Evolutionary conservation across 257 asterid genomes (phyloP), one percentile per base, ranked within the genome.

Genomic region (Gentiana macrophylla): DNA sequence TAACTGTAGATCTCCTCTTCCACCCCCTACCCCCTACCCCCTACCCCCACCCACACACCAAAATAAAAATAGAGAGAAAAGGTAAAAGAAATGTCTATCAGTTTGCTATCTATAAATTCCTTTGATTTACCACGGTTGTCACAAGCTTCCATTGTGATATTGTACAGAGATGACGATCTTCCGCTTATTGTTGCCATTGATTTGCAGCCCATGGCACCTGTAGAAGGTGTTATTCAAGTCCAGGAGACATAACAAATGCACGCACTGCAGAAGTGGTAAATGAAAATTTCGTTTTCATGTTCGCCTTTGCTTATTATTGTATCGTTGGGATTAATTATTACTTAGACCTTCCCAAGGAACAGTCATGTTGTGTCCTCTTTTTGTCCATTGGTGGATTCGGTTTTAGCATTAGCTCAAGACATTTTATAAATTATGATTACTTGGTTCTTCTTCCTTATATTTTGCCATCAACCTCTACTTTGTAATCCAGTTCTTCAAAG

Each of bases 181-280:
- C 99, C 97, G 35, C 97, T 88, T 67, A 92, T 92, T 52, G 99
- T 92, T 72, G 97, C 97, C 55, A 92, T 92, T 68, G 99, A 92
- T 74, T 83, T 92, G 79, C 99, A 92, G 78, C 99, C 99, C 34
- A 88, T 92, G 97, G 97, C 99, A 46, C 99, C 99, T 49, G 88
- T 92, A 61, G 99, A 92, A 68, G 99, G 99, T 59, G 95, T 92
- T 68, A 88, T 92, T 77, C 99, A 92, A 89, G 97, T 92, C 61
- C 99, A 92, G 64, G 99, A 72, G 99, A 92, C 74, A 92, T 92
- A 67, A 92, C 99, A 62, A 92, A 92, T 77, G 97, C 97, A 35
- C 79, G 93, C 47, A 88, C 99, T 34, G 99, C 99, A 71, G 97
- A 92, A 83, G 90, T 86, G 84, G 99, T 92, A 67, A 41, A 73